These are phyloP conservation scores for Mycena venus DNA, from an alignment of 768 basidiomycete genomes.

Conservation along the genomic window DNA sequence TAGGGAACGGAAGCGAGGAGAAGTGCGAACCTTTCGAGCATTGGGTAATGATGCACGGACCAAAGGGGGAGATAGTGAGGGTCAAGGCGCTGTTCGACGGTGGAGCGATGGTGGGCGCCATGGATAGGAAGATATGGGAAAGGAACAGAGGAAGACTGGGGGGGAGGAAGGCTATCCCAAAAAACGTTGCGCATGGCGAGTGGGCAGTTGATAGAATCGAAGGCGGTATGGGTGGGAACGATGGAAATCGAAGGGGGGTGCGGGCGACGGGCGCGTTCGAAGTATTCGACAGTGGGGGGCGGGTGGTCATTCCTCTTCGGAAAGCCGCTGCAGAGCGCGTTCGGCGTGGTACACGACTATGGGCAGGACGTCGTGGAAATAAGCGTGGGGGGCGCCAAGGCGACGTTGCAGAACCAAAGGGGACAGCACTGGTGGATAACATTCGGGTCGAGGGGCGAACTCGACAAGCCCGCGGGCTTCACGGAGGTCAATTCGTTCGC, in stretches of 20 bases:
- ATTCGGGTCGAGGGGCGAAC: no score
- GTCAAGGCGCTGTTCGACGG: no score
- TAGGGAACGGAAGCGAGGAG: slow-evolving; percentile 5
- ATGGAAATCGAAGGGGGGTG: slow-evolving; percentile 30
- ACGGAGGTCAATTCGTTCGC: no score
- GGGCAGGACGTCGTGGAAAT: slow-evolving; percentile 15
- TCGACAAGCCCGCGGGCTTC: no score
- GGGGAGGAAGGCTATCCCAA: no score
- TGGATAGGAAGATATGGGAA: slow-evolving; percentile 35
- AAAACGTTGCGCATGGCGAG: slow-evolving; percentile 47
- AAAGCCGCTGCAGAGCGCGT: slow-evolving; percentile 32
- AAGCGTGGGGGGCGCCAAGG: not conserved
- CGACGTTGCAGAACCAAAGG: not conserved
- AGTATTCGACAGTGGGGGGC: slow-evolving; percentile 38
- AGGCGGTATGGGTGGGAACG: slow-evolving; percentile 36
- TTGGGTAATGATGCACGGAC: slow-evolving; percentile 27
- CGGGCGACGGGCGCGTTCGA: slow-evolving; percentile 27
- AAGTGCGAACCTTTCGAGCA: slow-evolving; percentile 40
- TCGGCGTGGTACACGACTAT: slow-evolving; percentile 33
- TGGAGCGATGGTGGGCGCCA: slow-evolving; percentile 46
- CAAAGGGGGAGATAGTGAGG: no score
- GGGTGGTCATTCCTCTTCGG: slow-evolving; percentile 32
- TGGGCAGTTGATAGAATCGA: slow-evolving; percentile 35
- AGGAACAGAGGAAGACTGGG: slow-evolving; percentile 25
- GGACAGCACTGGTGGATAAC: no score